phyloP scores from a whole-genome alignment of 352 stramenopile species.

The Globisporangium abappressorium region DNA sequence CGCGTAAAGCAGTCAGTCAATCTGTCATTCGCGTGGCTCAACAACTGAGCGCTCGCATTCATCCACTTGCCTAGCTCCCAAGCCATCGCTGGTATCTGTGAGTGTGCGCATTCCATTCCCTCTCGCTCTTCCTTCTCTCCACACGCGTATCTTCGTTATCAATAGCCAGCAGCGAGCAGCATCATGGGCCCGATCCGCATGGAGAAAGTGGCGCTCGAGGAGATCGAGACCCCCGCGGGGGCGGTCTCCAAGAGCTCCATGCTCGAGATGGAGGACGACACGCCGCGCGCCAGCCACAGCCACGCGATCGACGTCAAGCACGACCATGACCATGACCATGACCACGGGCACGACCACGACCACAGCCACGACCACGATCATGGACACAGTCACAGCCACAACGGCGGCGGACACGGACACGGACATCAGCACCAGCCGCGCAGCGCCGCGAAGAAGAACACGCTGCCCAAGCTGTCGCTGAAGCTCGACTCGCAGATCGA shows the following conservation, averaged over 20 bases:
- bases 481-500: slow-evolving; percentile 18
- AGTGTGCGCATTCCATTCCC: background rate
- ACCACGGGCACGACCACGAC: slow-evolving; percentile 2
- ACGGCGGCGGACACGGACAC: background rate
- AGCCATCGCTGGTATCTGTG: background rate
- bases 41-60: background rate
- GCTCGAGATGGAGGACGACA: slow-evolving; percentile 23
- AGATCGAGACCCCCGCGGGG: slow-evolving; percentile 19
- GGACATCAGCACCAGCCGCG: background rate
- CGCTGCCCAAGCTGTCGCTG: slow-evolving; percentile 17
- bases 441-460: slow-evolving; percentile 11
- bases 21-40: background rate
- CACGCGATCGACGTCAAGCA: slow-evolving; percentile 10
- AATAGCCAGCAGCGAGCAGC: background rate
- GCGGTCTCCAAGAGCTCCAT: slow-evolving; percentile 17
- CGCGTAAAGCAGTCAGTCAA: background rate
- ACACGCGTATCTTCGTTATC: background rate
- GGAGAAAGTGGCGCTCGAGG: slow-evolving; percentile 23
- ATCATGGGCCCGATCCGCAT: slow-evolving; percentile 18
- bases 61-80: background rate
- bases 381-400: background rate
- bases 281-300: slow-evolving; percentile 3
- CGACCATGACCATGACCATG: background rate
- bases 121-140: background rate
- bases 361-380: background rate